Evolutionary conservation across 805 yeast genomes (phyloP), one percentile per base, ranked within the genome.

Genomic region (Candida anglica): DNA sequence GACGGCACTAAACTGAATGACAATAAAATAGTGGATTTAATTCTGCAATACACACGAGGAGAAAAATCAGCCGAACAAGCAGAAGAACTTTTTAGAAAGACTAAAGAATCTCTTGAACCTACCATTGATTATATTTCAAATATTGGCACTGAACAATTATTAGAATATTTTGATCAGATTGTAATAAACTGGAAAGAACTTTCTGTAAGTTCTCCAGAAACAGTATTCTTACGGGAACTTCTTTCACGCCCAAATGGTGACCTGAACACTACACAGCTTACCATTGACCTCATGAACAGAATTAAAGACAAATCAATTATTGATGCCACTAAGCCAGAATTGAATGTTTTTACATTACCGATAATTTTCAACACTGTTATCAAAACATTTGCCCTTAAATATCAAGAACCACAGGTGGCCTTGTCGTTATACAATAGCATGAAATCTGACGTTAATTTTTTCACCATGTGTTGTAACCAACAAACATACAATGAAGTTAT

Each of bases 401-500:
- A 50, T 36, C 41, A 53, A 29, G 65, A 63, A 36, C 71, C 70
- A 2, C 56, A 53, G 28, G 44, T 63, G 39, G 59, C 68, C 1
- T 40, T 63, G 29, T 46, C 64, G 2, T 34, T 66, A 25, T 66
- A 63, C 48, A 62, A 66, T 39, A 24, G 44, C 26, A 45, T 62
- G 19, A 63, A 63, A 40, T 49, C 43, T 14, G 62, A 66, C 39
- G 37, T 65, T 22, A 43, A 46, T 10, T 39, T 62, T 16, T 63
- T 62, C 44, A 50, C 66, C 7, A 44, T 58, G 3, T 44, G 53
- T 8, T 63, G 69, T 45, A 62, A 63, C 44, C 71, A 66, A 43
- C 58, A 52, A 14, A 66, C 71, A 2, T 66, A 60, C 40, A 66
- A 66, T 39, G 64, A 65, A 40, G 46, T 66, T 4, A 40, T 66